These are phyloP conservation scores for Cystobasidium slooffiae DNA, from an alignment of 1,284 basidiomycete genomes.

Conservation along the genomic window DNA sequence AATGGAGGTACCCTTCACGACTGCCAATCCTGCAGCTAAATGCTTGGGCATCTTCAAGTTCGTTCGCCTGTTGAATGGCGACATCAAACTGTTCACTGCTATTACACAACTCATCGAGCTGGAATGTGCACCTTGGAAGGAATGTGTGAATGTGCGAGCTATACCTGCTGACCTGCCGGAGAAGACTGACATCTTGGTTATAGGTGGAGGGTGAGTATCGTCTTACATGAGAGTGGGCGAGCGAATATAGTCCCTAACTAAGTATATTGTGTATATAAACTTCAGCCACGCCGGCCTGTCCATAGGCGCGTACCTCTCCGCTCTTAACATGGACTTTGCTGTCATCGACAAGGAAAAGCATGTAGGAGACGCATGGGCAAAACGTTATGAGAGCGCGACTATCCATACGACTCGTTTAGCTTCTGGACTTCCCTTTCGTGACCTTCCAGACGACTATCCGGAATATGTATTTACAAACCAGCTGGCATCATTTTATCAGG, in stretches of 20 bases:
- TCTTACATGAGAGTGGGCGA: too few species aligned
- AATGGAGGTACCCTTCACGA: constrained; percentile 17
- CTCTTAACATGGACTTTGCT: constrained; percentile 27
- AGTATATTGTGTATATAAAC: too few species aligned
- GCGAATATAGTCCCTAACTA: too few species aligned
- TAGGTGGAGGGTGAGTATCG: constrained; percentile 30
- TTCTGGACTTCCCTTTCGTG: constrained; percentile 28
- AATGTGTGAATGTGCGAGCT: not conserved
- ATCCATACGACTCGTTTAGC: constrained; percentile 34
- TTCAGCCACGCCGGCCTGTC: constrained; percentile 30
- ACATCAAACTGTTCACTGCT: constrained; percentile 29
- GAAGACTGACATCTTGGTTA: constrained; percentile 14
- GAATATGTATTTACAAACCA: constrained; percentile 27
- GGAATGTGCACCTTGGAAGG: constrained; percentile 1
- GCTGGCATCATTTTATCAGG: constrained; percentile 22
- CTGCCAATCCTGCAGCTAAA: constrained; percentile 20
- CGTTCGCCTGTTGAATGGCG: not conserved
- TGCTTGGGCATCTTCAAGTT: constrained; percentile 32
- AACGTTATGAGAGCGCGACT: constrained; percentile 37
- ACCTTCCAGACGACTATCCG: constrained; percentile 11
- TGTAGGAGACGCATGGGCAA: constrained; percentile 31
- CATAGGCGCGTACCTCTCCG: constrained; percentile 14
- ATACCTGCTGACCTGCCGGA: constrained; percentile 4
- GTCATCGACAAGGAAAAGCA: constrained; percentile 25
- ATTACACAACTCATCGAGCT: constrained; percentile 13